These are phyloP conservation scores for Suhomyces vadensis DNA, from an alignment of 805 yeast genomes.

Conservation along the genomic window DNA sequence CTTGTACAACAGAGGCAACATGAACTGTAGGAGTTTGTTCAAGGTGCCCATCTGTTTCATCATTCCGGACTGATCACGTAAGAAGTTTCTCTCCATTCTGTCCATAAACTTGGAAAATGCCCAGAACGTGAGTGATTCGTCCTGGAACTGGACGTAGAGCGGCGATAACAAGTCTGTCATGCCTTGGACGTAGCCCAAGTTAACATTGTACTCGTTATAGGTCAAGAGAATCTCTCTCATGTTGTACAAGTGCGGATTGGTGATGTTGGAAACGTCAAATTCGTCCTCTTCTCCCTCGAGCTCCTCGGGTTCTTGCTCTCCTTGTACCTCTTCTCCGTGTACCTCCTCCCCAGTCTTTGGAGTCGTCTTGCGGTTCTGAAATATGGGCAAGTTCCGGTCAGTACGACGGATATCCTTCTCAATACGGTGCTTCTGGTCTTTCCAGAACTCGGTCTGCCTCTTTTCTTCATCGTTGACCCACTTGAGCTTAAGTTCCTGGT, in stretches of 20 bases:
- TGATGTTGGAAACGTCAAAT: constrained; percentile 62
- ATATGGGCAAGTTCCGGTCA: constrained; percentile 74
- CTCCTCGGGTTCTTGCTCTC: constrained; percentile 38
- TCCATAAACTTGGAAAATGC: constrained; percentile 87
- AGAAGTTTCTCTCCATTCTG: constrained; percentile 90
- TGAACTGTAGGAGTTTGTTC: constrained; percentile 82
- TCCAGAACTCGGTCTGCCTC: constrained; percentile 66
- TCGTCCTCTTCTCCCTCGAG: constrained; percentile 44
- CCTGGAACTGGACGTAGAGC: constrained; percentile 61
- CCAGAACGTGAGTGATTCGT: constrained; percentile 85
- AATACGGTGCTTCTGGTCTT: constrained; percentile 84
- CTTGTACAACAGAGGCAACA: constrained; percentile 80
- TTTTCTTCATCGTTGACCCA: constrained; percentile 63
- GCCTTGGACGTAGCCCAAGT: constrained; percentile 95
- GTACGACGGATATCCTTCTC: constrained; percentile 93
- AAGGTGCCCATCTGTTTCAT: constrained; percentile 81
- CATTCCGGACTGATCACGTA: constrained; percentile 92
- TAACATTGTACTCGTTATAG: constrained; percentile 78
- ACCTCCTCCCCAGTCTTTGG: too few relatives aligned
- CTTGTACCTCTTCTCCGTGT: constrained; percentile 26
- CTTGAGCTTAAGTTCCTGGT: constrained; percentile 63
- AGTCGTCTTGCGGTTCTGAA: constrained; percentile 41
- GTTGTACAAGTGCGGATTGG: constrained; percentile 70
- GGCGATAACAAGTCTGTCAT: constrained; percentile 95
- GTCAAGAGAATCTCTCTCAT: constrained; percentile 81